phyloP scores from a whole-genome alignment of 768 basidiomycete genomes.

The Kwoniella newhampshirensis region DNA sequence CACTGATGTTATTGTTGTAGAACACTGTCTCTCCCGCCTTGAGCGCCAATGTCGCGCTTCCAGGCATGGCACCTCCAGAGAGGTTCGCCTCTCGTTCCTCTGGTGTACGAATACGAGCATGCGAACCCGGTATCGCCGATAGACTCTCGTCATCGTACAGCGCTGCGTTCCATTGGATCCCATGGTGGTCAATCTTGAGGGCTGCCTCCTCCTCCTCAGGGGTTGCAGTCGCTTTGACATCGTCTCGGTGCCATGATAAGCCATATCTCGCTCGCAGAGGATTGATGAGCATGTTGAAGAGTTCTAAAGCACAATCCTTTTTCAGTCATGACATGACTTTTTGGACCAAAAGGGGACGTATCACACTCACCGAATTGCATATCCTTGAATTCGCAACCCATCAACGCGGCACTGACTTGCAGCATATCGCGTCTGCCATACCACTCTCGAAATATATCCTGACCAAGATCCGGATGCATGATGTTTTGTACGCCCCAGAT shows the following conservation, averaged over 20 bases:
- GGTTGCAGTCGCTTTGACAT: slow-evolving; percentile 63
- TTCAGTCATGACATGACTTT: no score
- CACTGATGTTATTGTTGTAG: slow-evolving; percentile 69
- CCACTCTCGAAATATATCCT: slow-evolving; percentile 65
- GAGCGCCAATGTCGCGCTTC: slow-evolving; percentile 55
- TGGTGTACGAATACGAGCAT: slow-evolving; percentile 61
- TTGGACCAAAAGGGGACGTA: background rate
- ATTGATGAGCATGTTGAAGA: slow-evolving; percentile 75
- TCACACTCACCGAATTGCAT: slow-evolving; percentile 68
- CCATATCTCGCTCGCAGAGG: slow-evolving; percentile 67
- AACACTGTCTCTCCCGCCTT: slow-evolving; percentile 74
- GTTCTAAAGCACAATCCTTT: slow-evolving; percentile 57
- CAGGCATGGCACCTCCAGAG: slow-evolving; percentile 71
- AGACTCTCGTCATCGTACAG: slow-evolving; percentile 69
- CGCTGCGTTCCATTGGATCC: slow-evolving; percentile 80
- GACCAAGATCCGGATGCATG: slow-evolving; percentile 72
- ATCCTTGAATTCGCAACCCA: slow-evolving; percentile 63
- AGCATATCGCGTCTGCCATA: slow-evolving; percentile 64
- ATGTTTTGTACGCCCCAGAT: slow-evolving; percentile 79
- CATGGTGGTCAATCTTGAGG: slow-evolving; percentile 64
- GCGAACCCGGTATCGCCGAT: slow-evolving; percentile 69
- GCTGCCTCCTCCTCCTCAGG: slow-evolving; percentile 64
- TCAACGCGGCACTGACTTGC: slow-evolving; percentile 56
- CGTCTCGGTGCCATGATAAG: slow-evolving; percentile 77
- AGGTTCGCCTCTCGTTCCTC: slow-evolving; percentile 63